phyloP scores from a whole-genome alignment of 805 yeast genomes.

The Alloascoidea africana region DNA sequence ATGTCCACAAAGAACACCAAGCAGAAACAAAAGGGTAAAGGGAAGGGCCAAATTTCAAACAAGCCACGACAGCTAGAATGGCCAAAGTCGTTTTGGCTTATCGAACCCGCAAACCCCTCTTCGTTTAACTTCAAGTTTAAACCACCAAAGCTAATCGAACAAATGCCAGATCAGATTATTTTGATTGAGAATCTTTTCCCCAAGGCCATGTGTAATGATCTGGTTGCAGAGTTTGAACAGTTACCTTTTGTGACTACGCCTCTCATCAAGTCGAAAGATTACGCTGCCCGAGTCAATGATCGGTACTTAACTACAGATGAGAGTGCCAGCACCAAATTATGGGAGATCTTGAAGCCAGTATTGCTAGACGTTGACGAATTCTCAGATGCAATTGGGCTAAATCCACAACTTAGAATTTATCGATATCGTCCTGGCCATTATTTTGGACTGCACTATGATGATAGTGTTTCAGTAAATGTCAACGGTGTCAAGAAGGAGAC shows the following conservation, averaged over 20 bases:
- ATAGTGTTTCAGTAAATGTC: slow-evolving; percentile 25
- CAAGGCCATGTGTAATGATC: slow-evolving; percentile 7
- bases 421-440: slow-evolving; percentile 40
- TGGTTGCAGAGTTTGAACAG: slow-evolving; percentile 7
- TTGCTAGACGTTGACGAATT: slow-evolving; percentile 14
- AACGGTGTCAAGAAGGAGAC: slow-evolving; percentile 24
- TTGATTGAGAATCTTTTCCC: slow-evolving; percentile 6
- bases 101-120: background rate
- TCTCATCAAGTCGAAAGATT: slow-evolving; percentile 28
- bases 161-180: slow-evolving; percentile 8
- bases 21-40: no score
- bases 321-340: slow-evolving; percentile 22
- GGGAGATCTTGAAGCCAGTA: slow-evolving; percentile 23
- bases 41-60: slow-evolving; percentile 2
- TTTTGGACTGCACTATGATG: slow-evolving; percentile 49
- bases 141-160: background rate
- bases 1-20: no score
- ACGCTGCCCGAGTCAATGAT: slow-evolving; percentile 45
- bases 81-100: slow-evolving; percentile 4
- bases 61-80: slow-evolving; percentile 2
- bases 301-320: slow-evolving; percentile 26
- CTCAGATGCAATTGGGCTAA: slow-evolving; percentile 29
- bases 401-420: slow-evolving; percentile 40
- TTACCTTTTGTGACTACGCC: slow-evolving; percentile 30
- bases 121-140: slow-evolving; percentile 1